Conservation (phyloP, 306 rosid genomes). For the Pterocarpus santalinus region DNA sequence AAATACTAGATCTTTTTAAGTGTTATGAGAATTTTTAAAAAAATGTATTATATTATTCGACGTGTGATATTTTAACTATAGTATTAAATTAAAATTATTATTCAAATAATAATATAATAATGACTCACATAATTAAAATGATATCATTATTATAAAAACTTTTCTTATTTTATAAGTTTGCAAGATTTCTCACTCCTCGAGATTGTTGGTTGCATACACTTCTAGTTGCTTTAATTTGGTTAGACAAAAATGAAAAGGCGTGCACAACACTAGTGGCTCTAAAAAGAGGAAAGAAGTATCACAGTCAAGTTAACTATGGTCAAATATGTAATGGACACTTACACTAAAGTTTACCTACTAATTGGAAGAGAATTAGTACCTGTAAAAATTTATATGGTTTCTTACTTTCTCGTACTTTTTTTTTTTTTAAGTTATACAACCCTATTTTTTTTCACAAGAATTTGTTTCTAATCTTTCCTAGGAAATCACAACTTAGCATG, state of each 20-base stretch:
- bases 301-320: not conserved
- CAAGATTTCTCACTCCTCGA: not conserved
- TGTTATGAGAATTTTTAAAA: no score
- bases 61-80: no score
- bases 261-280: not conserved
- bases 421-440: not conserved
- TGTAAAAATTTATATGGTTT: not conserved
- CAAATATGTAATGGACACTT: not conserved
- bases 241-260: slow-evolving; percentile 20
- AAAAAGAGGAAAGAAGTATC: not conserved
- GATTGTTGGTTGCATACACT: not conserved
- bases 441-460: no score
- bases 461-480: no score
- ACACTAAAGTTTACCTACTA: not conserved
- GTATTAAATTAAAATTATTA: no score
- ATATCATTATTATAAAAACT: no score
- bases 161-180: no score
- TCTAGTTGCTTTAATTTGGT: not conserved
- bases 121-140: not conserved
- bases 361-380: not conserved
- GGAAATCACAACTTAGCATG: no score
- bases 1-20: no score
- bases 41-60: no score
- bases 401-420: not conserved
- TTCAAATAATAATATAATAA: no score